Conservation (phyloP, 2,329 filamentous ascomycete genomes). For the Aspergillus tanneri region DNA sequence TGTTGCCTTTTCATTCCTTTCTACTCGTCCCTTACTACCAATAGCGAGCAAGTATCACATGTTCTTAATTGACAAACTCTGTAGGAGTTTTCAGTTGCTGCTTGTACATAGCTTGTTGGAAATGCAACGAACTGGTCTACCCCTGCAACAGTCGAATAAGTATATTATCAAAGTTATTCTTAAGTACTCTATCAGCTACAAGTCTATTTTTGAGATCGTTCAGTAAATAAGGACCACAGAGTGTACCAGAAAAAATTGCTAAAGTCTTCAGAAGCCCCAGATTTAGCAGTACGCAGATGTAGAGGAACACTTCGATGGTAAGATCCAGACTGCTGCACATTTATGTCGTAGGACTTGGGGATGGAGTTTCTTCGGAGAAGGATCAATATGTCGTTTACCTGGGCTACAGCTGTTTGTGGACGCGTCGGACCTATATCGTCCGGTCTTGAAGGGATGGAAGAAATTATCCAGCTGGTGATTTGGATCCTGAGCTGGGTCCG, state of each 20-base stretch:
- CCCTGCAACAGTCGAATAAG: too few relatives aligned
- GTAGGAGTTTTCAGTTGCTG: too few relatives aligned
- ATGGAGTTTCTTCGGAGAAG: conserved; percentile 58
- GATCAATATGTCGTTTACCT: conserved; percentile 63
- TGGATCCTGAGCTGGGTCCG: conserved; percentile 39
- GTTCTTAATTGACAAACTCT: too few relatives aligned
- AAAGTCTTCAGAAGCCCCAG: conserved; percentile 13
- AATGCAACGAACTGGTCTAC: too few relatives aligned
- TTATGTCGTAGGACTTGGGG: conserved; percentile 52
- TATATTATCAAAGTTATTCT: too few relatives aligned
- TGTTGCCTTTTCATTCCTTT: too few relatives aligned
- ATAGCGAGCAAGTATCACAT: too few relatives aligned
- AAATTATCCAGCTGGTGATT: conserved; percentile 50
- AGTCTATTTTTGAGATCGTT: too few relatives aligned
- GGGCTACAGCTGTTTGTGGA: conserved; percentile 64
- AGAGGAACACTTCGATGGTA: conserved; percentile 56
- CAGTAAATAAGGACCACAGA: too few relatives aligned
- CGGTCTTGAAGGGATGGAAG: conserved; percentile 53
- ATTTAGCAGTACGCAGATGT: conserved; percentile 40
- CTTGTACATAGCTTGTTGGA: too few relatives aligned
- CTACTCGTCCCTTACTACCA: too few relatives aligned
- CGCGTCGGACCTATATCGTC: conserved; percentile 52
- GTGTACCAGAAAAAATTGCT: too few relatives aligned
- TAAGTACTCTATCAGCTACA: background rate
- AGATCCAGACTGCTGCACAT: conserved; percentile 56